Base-by-base conservation (phyloP, 2,329 filamentous ascomycete species). In the Tolypocladium cylindrosporum region DNA sequence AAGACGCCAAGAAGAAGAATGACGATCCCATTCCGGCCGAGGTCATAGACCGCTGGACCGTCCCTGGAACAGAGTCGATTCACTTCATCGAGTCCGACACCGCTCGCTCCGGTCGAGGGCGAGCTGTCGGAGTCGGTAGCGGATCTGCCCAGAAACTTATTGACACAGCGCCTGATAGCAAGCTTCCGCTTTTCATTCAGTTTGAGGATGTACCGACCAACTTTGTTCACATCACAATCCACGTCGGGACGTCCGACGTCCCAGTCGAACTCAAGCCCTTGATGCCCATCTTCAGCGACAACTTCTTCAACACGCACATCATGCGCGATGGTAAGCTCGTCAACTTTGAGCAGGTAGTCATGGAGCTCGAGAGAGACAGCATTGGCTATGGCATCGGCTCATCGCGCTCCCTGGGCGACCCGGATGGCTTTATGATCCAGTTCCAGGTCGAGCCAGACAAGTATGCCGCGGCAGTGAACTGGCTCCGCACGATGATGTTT, bases 281-380 rank as follows among this genome's bases (percentile, higher is more conserved):
- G 27, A 78, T 97, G 54, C 82, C 87, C 3, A 80, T 97, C 45
- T 97, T 96, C 68, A 86, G 86, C 37, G 90, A 92, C 68, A 94
- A 93, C 68, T 96, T 97, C 77, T 99, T 97, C 79, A 93, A 91
- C 68, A 91, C 91, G 0, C 94, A 93, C 2, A 87, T 99, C 60
- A 79, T 81, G 66, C 85, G 87, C 37, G 81, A 91, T 65, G 91
- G 90, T 50, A 80, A 90, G 68, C 83, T 82, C 31, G 77, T 99
- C 37, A 86, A 88, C 54, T 99, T 97, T 66, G 94, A 97, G 70
- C 84, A 96, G 61, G 90, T 97, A 3, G 91, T 97, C 51, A 90
- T 91, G 68, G 86, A 92, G 68, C 80, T 99, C 4, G 94, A 99
- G 72, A 85, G 88, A 67, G 92, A 97, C 65, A 97, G 94, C 0